These are phyloP conservation scores for Emmonsiellopsis sp. DNA, from an alignment of 2,329 filamentous ascomycete species.

Conservation along the genomic window DNA sequence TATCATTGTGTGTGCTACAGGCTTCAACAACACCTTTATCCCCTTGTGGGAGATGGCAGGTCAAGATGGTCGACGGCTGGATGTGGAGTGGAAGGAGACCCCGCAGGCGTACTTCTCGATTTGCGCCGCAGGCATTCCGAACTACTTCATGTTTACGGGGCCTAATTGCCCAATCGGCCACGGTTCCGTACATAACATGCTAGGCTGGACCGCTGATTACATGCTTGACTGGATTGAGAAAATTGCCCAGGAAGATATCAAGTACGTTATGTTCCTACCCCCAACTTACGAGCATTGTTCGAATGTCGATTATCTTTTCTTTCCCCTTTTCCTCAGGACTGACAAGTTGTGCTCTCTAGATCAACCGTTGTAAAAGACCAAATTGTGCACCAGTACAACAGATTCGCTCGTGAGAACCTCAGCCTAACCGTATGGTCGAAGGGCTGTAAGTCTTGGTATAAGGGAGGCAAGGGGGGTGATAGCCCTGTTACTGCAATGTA, in stretches of 20 bases:
- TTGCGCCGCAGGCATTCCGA: background rate
- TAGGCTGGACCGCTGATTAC: background rate
- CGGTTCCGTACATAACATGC: constrained; percentile 4
- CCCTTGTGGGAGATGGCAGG: background rate
- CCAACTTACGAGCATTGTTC: background rate
- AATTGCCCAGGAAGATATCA: background rate
- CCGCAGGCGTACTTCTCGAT: background rate
- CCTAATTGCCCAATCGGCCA: constrained; percentile 6
- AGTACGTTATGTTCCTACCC: background rate
- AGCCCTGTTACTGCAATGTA: constrained; percentile 14
- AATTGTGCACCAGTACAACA: background rate
- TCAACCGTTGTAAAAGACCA: constrained; percentile 3
- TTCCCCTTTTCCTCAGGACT: background rate
- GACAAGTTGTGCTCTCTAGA: background rate
- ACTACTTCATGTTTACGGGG: constrained; percentile 6
- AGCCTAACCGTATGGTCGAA: constrained; percentile 6
- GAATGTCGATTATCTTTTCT: constrained; percentile 7
- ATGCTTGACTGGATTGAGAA: background rate
- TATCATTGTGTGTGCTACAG: constrained; percentile 28
- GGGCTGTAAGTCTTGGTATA: constrained; percentile 12
- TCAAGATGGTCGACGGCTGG: background rate
- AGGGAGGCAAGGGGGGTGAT: constrained; percentile 7
- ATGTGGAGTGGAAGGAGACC: constrained; percentile 1
- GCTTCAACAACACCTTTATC: constrained; percentile 22
- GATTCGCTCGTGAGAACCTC: background rate